Conservation (phyloP, 2,329 filamentous ascomycete genomes). For the Claviceps maximensis region DNA sequence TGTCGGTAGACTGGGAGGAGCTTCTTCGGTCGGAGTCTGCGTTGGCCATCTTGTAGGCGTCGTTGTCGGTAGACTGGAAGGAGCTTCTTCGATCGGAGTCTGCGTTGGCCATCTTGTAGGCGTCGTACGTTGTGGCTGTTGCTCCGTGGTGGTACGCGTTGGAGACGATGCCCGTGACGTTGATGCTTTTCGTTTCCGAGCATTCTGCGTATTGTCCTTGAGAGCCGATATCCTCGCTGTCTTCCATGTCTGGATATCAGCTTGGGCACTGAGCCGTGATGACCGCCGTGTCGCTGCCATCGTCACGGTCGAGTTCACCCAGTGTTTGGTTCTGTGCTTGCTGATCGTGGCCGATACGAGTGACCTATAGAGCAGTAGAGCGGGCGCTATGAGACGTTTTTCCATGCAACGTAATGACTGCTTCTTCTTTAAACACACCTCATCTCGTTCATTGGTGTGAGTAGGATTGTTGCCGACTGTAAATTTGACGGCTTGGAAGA, state of each 20-base stretch:
- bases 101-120: conserved; percentile 20
- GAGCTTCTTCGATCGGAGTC: conserved; percentile 8
- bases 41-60: conserved; percentile 27
- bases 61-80: conserved; percentile 30
- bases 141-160: conserved; percentile 10
- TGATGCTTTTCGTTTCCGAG: conserved; percentile 23
- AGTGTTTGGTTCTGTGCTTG: background rate
- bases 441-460: background rate
- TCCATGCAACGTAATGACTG: background rate
- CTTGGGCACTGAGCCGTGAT: conserved; percentile 26
- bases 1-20: conserved; percentile 27
- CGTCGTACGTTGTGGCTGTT: conserved; percentile 14
- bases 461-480: no score
- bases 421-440: background rate
- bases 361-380: background rate
- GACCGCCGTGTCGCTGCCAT: conserved; percentile 23
- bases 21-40: conserved; percentile 7
- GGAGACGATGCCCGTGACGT: conserved; percentile 4
- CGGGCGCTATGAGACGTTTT: no score
- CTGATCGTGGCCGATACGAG: background rate
- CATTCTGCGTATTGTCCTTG: conserved; percentile 7
- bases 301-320: conserved; percentile 4
- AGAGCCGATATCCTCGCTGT: background rate
- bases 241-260: conserved; percentile 5
- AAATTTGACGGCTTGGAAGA: background rate